Base-by-base conservation (phyloP, 2,329 filamentous ascomycete species). In the Fusarium continuum region DNA sequence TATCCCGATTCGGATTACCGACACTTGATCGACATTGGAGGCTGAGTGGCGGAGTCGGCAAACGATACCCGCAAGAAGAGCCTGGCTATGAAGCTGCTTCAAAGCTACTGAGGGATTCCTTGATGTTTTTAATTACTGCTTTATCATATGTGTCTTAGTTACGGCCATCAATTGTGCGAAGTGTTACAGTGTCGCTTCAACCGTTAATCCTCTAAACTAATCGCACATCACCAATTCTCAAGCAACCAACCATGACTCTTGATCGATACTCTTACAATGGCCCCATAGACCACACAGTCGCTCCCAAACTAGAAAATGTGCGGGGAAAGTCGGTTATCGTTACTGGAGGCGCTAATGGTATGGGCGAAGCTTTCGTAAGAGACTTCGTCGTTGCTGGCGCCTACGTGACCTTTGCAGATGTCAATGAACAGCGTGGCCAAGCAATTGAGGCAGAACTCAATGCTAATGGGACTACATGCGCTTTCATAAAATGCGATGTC, bases 311-410 rank as follows among this genome's bases (percentile, higher is more conserved):
- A 8, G 46, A 68, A 0, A 38, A 59, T 5, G 26, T 80, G 8
- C 70, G 66, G 4, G 79, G 77, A 23, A 83, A 82, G 61, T 79
- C 77, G 1, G 79, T 81, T 20, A 74, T 83, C 19, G 75, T 83
- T 14, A 83, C 80, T 2, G 80, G 80, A n/a, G 81, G 80, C 10
- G 80, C 74, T 29, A 77, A 75, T 54, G 78, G 78, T 19, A 77
- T 80, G 54, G 78, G 77, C 8, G 74, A 78, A 56, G 68, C 65
- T 1, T 76, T 73, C 20, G 75, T 77, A 0, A 61, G 73, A 4
- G 71, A 72, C 6, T 79, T 79, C 41, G 71, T 67, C 9, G 69
- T 60, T 4, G 73, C 75, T 6, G 77, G 78, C 7, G 77, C 77
- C 3, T 79, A 73, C 51, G 77, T 80, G 5, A 79, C 77, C 1